A percentile compares a stretch with the other conserved stretches of the same genome.
Evolutionary conservation across 208 protist genomes (phyloP).

Genomic region (Crithidia acanthocephali): DNA sequence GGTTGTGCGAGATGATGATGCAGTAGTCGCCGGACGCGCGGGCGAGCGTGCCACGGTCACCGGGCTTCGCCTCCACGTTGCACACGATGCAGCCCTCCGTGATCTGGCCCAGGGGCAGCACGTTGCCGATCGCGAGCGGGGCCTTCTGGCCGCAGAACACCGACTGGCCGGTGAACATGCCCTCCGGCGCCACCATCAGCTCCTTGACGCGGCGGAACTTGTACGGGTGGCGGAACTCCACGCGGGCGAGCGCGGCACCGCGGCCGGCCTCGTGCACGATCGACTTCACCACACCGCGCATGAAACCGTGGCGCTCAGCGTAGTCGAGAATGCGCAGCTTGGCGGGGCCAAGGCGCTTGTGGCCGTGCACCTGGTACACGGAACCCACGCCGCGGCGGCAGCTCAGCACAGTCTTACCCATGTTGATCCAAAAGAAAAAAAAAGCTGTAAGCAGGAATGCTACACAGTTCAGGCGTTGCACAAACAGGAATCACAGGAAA

Average conservation of each 20-base stretch:
- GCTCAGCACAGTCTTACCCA: slow-evolving; percentile 89
- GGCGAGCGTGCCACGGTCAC: slow-evolving; percentile 96
- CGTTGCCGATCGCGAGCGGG: slow-evolving; percentile 97
- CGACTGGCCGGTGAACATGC: slow-evolving; percentile 99
- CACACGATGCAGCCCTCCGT: slow-evolving; percentile 99
- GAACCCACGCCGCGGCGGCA: slow-evolving; percentile 96
- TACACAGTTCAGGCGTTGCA: no score
- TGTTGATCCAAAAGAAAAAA: slow-evolving; percentile 30
- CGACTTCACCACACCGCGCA: slow-evolving; percentile 89
- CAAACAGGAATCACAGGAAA: no score
- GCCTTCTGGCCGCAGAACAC: slow-evolving; percentile 98
- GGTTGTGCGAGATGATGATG: slow-evolving; percentile 97
- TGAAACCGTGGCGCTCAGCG: slow-evolving; percentile 97
- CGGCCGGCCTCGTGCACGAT: slow-evolving; percentile 99
- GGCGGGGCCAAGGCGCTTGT: slow-evolving; percentile 96
- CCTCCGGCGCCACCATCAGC: slow-evolving; percentile 98
- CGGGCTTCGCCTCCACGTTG: slow-evolving; percentile 98
- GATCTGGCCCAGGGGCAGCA: slow-evolving; percentile 96
- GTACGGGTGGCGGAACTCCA: slow-evolving; percentile 98
- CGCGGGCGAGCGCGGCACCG: slow-evolving; percentile 98
- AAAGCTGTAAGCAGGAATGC: background rate
- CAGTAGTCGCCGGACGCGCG: slow-evolving; percentile 97
- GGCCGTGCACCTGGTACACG: slow-evolving; percentile 93
- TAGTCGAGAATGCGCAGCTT: slow-evolving; percentile 97
- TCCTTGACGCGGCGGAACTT: slow-evolving; percentile 75